Evolutionary conservation across 441 rosid species (phyloP), one percentile per base, ranked within the genome.

Genomic region (Sinapis alba): DNA sequence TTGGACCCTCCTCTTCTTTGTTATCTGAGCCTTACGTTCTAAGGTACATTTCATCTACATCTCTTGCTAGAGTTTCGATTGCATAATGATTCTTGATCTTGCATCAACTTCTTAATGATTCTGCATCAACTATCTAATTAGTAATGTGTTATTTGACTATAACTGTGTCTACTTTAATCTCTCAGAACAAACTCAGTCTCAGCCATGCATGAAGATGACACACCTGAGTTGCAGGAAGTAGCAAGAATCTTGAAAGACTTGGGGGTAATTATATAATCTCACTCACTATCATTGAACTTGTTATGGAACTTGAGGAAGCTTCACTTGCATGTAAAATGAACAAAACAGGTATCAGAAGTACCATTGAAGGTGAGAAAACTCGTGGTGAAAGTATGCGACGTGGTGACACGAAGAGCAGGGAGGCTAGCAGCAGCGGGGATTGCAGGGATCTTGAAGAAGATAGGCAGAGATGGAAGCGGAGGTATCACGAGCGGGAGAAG

Each of bases 381-480:
- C 3, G 82, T 89, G 18, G 88, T 89, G 16, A 90, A 84, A 53
- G 64, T 94, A 74, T 94, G 98, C 26, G 96, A 94, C 3, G 86
- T 86, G 68, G 96, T 94, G 58, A 88, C 95, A 8, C 80, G 88
- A 0, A 86, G 98, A 73, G 98, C 97, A 12, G 98, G 94, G 54
- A 83, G 97, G 63, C 73, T 94, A 78, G 95, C 89, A 20, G 96
- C 97, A 30, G 96, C 98, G 21, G 98, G 96, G 7, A 88, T 91
- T 0, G 96, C 83, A 6, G 98, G 98, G 70, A 94, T 94, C 71
- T 74, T 94, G 79, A 94, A 91, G 86, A 94, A 94, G 89, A 88
- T 90, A 0, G 92, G 98, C 2, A 83, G 97, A 65, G 98, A 94
- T 36, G 98, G 94, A 3, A 80, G 92, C n/a, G 90, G 86, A 2